These are phyloP conservation scores for Calonectria leucothoes DNA, from an alignment of 2,329 filamentous ascomycete species.

Conservation along the genomic window DNA sequence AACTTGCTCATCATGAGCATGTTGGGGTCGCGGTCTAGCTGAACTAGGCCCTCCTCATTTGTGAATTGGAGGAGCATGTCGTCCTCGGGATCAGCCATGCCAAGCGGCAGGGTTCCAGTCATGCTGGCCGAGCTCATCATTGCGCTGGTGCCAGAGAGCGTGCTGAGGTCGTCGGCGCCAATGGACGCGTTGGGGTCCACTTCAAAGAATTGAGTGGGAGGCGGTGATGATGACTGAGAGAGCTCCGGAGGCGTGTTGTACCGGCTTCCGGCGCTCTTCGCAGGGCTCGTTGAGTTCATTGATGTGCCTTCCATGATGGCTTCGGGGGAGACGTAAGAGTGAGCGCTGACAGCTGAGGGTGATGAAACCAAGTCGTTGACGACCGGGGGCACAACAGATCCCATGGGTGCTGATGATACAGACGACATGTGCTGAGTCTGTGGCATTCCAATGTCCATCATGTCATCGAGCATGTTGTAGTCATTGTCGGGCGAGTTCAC, in stretches of 20 bases:
- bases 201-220: constrained; percentile 60
- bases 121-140: constrained; percentile 49
- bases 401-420: constrained; percentile 61
- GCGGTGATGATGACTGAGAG: constrained; percentile 70
- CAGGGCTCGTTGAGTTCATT: constrained; percentile 58
- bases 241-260: constrained; percentile 70
- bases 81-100: constrained; percentile 55
- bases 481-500: constrained; percentile 64
- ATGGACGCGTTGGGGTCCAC: constrained; percentile 53
- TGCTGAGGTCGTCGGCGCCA: constrained; percentile 45
- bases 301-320: constrained; percentile 53
- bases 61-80: constrained; percentile 58
- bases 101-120: constrained; percentile 47
- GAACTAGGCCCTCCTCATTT: constrained; percentile 55
- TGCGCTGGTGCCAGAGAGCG: constrained; percentile 43
- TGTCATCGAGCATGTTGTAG: constrained; percentile 60
- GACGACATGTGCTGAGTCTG: constrained; percentile 45
- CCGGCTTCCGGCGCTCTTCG: constrained; percentile 62
- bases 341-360: constrained; percentile 51
- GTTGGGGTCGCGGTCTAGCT: constrained; percentile 58
- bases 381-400: constrained; percentile 46
- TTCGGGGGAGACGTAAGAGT: constrained; percentile 61
- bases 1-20: constrained; percentile 65
- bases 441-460: constrained; percentile 57
- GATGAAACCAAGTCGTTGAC: constrained; percentile 51